Evolutionary conservation across 1,284 basidiomycete species (phyloP), one percentile per base, ranked within the genome.

Genomic region (Leccinum griseonigrum): DNA sequence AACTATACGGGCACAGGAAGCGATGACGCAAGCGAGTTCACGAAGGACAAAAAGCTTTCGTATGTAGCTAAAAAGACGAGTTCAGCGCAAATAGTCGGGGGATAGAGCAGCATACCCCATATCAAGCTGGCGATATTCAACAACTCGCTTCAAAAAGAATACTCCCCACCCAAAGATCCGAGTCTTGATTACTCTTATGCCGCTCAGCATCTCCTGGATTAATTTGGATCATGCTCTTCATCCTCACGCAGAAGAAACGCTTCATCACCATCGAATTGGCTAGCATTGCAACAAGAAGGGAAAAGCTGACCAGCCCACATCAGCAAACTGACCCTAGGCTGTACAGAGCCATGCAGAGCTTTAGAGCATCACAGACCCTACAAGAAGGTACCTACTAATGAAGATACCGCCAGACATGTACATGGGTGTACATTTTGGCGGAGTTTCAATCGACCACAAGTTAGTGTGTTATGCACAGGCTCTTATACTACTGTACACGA

Each of bases 161-260:
- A 75, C 67, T 68, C 91, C 89, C 89, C 88, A 92, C n/a, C 88
- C 84, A 70, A 94, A 94, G 74, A 90, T 90, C 74, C 22, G 22
- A 22, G 22, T 22, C 22, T 97, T 97, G 81, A 96, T 91, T 60
- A 96, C 83, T 67, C 91, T 88, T 85, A 96, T 95, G 0, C 92
- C 92, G 18, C 88, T 87, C 2, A 97, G 76, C 3, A 96, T 80
- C 68, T 95, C 94, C 72, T 94, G 91, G 6, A 95, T 80, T 2
- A 94, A 76, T 68, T 92, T 92, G 5, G 91, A 88, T 74, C 92
- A 97, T 97, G 50, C 88, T 87, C 70, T 90, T 90, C 63, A 82
- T 80, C 16, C 95, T 85, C 54, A 91, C 73, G 2, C 71, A 75
- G 73, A 97, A 93, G 56, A 96, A 81, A 14, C 77, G 78, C 74